Conservation (phyloP, 2,329 filamentous ascomycete genomes). For the Botrytis deweyae region DNA sequence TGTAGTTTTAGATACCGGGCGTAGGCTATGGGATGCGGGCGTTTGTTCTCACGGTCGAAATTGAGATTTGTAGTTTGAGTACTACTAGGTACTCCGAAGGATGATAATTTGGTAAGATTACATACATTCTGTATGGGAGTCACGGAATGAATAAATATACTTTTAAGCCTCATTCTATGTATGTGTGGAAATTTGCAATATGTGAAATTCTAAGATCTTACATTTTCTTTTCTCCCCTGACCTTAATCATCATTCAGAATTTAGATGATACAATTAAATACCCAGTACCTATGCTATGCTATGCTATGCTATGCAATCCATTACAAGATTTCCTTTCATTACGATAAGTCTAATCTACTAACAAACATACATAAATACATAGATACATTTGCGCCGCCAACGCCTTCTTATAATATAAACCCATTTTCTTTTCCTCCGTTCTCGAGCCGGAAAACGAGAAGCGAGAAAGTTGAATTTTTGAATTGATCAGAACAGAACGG, state of each 20-base stretch:
- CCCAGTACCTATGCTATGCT: no score
- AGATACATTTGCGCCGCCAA: conserved; percentile 13
- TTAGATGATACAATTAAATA: not conserved
- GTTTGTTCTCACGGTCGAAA: not conserved
- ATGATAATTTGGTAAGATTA: not conserved
- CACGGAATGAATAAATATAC: not conserved
- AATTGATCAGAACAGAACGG: no score
- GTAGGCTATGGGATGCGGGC: not conserved
- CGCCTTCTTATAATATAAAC: not conserved
- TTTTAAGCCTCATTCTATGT: not conserved
- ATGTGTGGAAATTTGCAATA: not conserved
- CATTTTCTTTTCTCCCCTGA: not conserved
- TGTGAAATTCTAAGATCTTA: not conserved
- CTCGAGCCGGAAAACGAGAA: not conserved
- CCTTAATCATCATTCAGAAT: not conserved
- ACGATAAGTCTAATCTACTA: conserved; percentile 2
- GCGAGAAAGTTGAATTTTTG: not conserved
- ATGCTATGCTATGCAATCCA: not conserved
- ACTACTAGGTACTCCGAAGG: not conserved
- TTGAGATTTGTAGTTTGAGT: not conserved
- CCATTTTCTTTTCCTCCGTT: not conserved
- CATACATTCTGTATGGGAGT: accelerated
- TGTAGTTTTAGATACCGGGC: conserved; percentile 16
- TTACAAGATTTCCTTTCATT: conserved; percentile 14
- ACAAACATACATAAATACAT: not conserved